A percentile compares a stretch with the other conserved stretches of the same genome.
Conservation (phyloP, 2,329 filamentous ascomycete species). For the Beauveria sp. region DNA sequence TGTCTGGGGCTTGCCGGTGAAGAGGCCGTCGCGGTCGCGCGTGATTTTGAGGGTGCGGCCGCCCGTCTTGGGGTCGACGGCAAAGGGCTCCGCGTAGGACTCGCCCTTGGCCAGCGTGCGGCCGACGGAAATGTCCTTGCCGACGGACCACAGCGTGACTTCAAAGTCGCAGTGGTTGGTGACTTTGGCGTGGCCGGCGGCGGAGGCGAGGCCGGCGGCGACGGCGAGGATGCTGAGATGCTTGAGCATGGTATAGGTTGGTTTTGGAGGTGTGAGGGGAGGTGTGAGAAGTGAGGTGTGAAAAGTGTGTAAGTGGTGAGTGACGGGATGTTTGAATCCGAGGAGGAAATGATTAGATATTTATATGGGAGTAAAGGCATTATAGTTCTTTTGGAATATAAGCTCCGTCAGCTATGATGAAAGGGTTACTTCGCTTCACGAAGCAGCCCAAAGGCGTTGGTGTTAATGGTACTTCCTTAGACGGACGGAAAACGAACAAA, state of each 20-base stretch:
- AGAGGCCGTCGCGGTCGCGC: constrained; percentile 26
- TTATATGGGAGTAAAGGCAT: neutral
- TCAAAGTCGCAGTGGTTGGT: constrained; percentile 28
- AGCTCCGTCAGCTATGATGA: neutral
- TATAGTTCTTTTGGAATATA: neutral
- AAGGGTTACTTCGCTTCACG: neutral
- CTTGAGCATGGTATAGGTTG: constrained; percentile 3
- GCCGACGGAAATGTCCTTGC: constrained; percentile 20
- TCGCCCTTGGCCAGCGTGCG: constrained; percentile 21
- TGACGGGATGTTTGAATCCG: neutral
- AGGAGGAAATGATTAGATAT: neutral
- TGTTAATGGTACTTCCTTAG: neutral
- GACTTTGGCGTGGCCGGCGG: constrained; percentile 28
- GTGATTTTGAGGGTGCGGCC: constrained; percentile 34
- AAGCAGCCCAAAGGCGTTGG: neutral
- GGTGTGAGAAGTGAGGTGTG: neutral
- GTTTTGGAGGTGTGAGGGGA: neutral
- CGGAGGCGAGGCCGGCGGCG: constrained; percentile 17
- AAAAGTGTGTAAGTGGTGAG: neutral
- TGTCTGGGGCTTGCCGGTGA: constrained; percentile 31
- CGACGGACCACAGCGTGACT: constrained; percentile 34
- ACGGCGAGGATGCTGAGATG: constrained; percentile 16
- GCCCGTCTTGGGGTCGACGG: constrained; percentile 28
- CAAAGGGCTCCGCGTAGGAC: constrained; percentile 27
- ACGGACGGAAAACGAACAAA: neutral